Evolutionary conservation across 2,329 filamentous ascomycete species (phyloP).

Genomic region (Xylariaceae sp.): DNA sequence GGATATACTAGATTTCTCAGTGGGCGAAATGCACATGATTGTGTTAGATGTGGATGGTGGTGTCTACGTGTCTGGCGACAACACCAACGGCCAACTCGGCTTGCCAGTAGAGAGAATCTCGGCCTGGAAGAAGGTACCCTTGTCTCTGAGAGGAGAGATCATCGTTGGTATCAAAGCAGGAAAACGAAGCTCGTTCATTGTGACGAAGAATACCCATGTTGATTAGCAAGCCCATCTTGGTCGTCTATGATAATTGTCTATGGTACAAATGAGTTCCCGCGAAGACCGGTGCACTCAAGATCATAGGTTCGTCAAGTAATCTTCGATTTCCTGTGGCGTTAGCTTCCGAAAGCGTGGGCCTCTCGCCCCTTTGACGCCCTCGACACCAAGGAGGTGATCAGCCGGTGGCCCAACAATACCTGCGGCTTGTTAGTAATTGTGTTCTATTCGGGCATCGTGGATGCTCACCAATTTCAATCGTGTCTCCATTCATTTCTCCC

Average conservation of each 20-base stretch:
- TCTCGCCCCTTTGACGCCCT: constrained; percentile 77
- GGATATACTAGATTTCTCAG: constrained; percentile 51
- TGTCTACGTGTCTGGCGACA: constrained; percentile 52
- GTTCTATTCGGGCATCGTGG: not conserved
- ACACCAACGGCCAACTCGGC: constrained; percentile 56
- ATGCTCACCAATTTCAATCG: constrained; percentile 85
- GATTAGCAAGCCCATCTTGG: constrained; percentile 31
- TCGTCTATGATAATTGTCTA: constrained; percentile 41
- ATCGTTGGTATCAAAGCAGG: constrained; percentile 44
- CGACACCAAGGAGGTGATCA: constrained; percentile 84
- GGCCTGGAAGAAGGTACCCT: constrained; percentile 35
- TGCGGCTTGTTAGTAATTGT: constrained; percentile 35
- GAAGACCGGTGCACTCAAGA: constrained; percentile 25
- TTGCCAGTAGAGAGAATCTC: constrained; percentile 27
- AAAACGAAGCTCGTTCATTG: constrained; percentile 44
- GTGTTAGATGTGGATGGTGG: constrained; percentile 44
- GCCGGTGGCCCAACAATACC: constrained; percentile 94
- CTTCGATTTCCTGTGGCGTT: constrained; percentile 96
- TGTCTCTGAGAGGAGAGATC: constrained; percentile 28
- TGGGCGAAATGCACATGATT: constrained; percentile 56
- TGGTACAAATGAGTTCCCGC: constrained; percentile 39
- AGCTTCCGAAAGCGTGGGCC: constrained; percentile 90
- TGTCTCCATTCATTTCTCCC: constrained; percentile 98
- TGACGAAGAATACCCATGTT: constrained; percentile 30
- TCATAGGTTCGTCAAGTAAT: constrained; percentile 98